Percentiles rank a stretch among this genome's conserved stretches.
These are phyloP conservation scores for Mycena sp. DNA, from an alignment of 1,284 basidiomycete genomes.

Conservation along the genomic window DNA sequence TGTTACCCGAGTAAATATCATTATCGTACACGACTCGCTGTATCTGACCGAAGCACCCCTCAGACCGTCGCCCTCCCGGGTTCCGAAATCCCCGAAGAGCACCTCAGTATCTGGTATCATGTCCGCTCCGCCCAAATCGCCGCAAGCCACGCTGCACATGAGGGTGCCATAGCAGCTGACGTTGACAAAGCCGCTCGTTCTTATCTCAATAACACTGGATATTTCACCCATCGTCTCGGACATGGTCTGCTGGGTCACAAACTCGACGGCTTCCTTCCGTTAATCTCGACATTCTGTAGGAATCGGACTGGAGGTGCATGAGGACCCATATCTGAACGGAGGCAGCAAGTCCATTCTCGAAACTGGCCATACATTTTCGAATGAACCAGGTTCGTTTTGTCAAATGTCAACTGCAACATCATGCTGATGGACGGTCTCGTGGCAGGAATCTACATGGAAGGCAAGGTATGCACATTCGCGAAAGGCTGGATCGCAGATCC, in stretches of 20 bases:
- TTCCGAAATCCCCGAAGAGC: constrained; percentile 63
- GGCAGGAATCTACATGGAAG: constrained; percentile 79
- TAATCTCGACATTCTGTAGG: constrained; percentile 50
- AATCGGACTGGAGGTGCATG: constrained; percentile 86
- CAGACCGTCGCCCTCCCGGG: constrained; percentile 77
- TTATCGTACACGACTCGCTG: background rate
- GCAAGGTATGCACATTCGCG: constrained; percentile 55
- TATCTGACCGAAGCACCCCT: background rate
- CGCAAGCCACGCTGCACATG: constrained; percentile 60
- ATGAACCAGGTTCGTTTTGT: constrained; percentile 65
- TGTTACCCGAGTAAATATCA: constrained; percentile 71
- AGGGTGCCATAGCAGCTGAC: constrained; percentile 58
- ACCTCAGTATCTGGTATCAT: constrained; percentile 71
- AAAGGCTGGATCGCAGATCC: background rate
- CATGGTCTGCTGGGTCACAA: constrained; percentile 59
- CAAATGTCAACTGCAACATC: background rate
- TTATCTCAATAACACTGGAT: constrained; percentile 59
- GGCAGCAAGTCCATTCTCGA: constrained; percentile 68
- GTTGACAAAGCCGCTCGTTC: constrained; percentile 78
- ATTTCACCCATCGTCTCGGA: constrained; percentile 86
- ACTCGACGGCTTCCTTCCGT: background rate
- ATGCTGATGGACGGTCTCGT: background rate
- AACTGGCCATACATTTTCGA: constrained; percentile 79
- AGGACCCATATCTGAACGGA: constrained; percentile 81
- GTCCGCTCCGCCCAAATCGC: constrained; percentile 73